Evolutionary conservation across 148 eudicot species (phyloP), one percentile per base, ranked within the genome.

Genomic region (Camellia lanceoleosa): DNA sequence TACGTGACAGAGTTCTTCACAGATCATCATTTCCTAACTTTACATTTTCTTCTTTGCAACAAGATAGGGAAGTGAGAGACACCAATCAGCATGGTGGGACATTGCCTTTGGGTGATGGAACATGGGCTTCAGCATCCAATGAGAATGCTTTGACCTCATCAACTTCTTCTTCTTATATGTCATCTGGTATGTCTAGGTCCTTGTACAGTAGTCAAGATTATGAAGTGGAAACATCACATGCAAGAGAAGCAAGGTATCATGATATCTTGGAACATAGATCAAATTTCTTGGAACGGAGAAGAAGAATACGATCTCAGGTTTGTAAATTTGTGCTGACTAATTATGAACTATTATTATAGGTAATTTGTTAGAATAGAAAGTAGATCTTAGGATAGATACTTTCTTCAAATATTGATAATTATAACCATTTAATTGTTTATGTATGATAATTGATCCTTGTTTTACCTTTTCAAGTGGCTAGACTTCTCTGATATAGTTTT

Each of bases 251-350:
- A 18, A 87, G 98, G 68, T 88, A 90, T 82, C 87, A 77, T 81
- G 97, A 91, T 86, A 83, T 89, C 59, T 62, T 91, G 82, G 97
- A 93, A 80, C 91, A 92, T 77, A 86, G 98, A 78, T 90, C 99
- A 72, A 93, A 87, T 92, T 95, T 93, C 85, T 82, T 92, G 84
- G 99, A 96, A 84, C 89, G 98, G 18, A 87, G 97, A 78, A 89
- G 98, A 92, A 91, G 97, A 89, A 93, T 95, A 84, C 89, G 99
- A 84, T 96, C 99, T 81, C 99, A 94, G 98, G 99, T 96, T 38
- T 82, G 87, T 85, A 42, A 79, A 47, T 59, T 79, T 79, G 18
- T 55, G 3, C 11, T 62, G 7, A 49, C 23, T 49, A 16, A 18
- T 52, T 7, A 23, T 54, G 58, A 13, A 38, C 13, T 16, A 13